phyloP scores from a whole-genome alignment of 805 yeast genomes.

The Martiniozyma abietophila region DNA sequence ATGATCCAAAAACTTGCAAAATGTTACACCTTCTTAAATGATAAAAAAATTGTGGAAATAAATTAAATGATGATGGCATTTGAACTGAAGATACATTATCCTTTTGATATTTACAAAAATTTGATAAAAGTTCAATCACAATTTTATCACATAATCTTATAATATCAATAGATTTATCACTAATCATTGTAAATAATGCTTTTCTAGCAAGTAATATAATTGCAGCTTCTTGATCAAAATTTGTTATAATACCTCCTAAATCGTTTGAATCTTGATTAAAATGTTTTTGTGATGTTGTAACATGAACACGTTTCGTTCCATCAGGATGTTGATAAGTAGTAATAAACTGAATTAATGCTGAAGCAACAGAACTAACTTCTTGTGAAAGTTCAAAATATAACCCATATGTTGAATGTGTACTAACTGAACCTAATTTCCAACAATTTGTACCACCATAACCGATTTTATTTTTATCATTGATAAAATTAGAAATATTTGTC shows the following conservation, averaged over 20 bases:
- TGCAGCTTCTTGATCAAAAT: constrained; percentile 65
- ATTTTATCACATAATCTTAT: constrained; percentile 43
- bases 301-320: constrained; percentile 49
- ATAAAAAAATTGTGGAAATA: constrained; percentile 60
- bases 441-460: constrained; percentile 48
- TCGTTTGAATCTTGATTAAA: constrained; percentile 31
- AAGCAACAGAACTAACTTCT: constrained; percentile 8
- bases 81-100: constrained; percentile 41
- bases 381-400: constrained; percentile 42
- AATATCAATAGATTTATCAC: constrained; percentile 27
- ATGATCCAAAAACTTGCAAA: constrained; percentile 55
- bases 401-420: constrained; percentile 52
- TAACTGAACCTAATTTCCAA: constrained; percentile 50
- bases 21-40: constrained; percentile 60
- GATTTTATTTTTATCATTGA: constrained; percentile 20
- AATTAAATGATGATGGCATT: constrained; percentile 38
- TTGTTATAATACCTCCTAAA: constrained; percentile 27
- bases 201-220: constrained; percentile 51
- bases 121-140: constrained; percentile 37
- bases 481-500: constrained; percentile 2
- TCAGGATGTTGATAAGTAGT: constrained; percentile 55
- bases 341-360: constrained; percentile 39
- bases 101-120: constrained; percentile 39
- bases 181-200: constrained; percentile 34
- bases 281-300: constrained; percentile 46